These are phyloP conservation scores for Hamigera avellanea DNA, from an alignment of 495 filamentous ascomycete genomes.

Conservation along the genomic window DNA sequence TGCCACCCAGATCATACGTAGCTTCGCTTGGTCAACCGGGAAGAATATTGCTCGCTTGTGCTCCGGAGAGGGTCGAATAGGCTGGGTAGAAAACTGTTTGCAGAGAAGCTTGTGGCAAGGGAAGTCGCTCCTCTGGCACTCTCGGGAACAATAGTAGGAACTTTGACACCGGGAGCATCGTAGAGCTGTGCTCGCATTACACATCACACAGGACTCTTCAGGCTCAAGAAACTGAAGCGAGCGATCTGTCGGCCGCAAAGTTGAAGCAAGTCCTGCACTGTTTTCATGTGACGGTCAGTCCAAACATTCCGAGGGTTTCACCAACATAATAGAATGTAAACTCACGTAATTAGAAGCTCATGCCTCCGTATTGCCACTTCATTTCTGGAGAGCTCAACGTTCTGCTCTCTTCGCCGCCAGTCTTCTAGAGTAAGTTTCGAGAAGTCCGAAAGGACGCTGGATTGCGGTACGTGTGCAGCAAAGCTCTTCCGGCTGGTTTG, in stretches of 20 bases:
- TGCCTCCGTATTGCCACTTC: too few relatives aligned
- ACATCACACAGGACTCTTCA: too few relatives aligned
- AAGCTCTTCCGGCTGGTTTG: too few relatives aligned
- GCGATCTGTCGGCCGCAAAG: background rate
- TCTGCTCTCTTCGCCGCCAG: background rate
- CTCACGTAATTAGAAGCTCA: background rate
- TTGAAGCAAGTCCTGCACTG: background rate
- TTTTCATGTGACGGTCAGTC: background rate
- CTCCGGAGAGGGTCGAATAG: background rate
- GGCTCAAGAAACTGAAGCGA: background rate
- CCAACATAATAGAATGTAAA: background rate
- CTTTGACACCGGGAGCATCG: background rate
- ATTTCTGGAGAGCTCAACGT: background rate
- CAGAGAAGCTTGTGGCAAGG: background rate
- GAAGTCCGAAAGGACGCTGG: background rate
- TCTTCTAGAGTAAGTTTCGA: background rate
- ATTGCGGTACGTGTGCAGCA: too few relatives aligned
- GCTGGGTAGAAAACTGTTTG: background rate
- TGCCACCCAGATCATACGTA: background rate
- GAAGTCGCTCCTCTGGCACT: background rate
- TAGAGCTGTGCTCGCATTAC: background rate
- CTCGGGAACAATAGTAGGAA: background rate
- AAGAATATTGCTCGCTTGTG: background rate
- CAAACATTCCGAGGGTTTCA: background rate
- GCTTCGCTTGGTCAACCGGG: background rate